Conservation (phyloP, 768 basidiomycete genomes). For the Pisolithus marmoratus region DNA sequence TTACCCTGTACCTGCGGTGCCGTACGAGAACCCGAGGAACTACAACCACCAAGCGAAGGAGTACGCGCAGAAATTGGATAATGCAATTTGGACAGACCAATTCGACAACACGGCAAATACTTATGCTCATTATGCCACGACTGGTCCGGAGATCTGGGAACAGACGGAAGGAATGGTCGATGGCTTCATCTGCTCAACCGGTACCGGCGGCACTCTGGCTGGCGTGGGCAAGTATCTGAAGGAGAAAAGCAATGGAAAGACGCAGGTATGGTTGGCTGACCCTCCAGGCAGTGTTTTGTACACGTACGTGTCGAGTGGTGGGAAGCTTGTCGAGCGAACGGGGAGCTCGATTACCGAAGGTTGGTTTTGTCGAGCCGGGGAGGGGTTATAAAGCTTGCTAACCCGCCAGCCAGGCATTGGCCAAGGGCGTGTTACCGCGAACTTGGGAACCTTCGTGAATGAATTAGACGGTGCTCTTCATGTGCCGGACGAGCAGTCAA, state of each 20-base stretch:
- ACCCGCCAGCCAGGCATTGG: slow-evolving; percentile 69
- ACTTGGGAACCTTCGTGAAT: slow-evolving; percentile 76
- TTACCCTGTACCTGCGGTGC: slow-evolving; percentile 91
- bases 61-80: slow-evolving; percentile 64
- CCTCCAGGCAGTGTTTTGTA: slow-evolving; percentile 93
- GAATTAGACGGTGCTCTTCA: slow-evolving; percentile 78
- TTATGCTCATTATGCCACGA: slow-evolving; percentile 78
- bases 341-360: slow-evolving; percentile 95
- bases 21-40: slow-evolving; percentile 91
- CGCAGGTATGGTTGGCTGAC: slow-evolving; percentile 92
- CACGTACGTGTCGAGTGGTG: slow-evolving; percentile 75
- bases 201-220: slow-evolving; percentile 94
- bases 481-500: slow-evolving; percentile 83
- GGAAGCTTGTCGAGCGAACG: slow-evolving; percentile 64
- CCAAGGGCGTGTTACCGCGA: slow-evolving; percentile 92
- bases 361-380: slow-evolving; percentile 19
- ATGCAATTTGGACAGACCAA: slow-evolving; percentile 96
- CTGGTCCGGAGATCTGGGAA: slow-evolving; percentile 96
- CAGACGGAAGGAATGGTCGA: slow-evolving; percentile 77
- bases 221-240: slow-evolving; percentile 81
- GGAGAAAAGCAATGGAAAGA: slow-evolving; percentile 71
- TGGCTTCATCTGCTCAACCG: slow-evolving; percentile 92
- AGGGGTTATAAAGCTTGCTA: not conserved
- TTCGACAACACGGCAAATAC: slow-evolving; percentile 97
- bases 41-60: slow-evolving; percentile 98